Conservation (phyloP, 2,329 filamentous ascomycete genomes). For the Claviceps pazoutovae region DNA sequence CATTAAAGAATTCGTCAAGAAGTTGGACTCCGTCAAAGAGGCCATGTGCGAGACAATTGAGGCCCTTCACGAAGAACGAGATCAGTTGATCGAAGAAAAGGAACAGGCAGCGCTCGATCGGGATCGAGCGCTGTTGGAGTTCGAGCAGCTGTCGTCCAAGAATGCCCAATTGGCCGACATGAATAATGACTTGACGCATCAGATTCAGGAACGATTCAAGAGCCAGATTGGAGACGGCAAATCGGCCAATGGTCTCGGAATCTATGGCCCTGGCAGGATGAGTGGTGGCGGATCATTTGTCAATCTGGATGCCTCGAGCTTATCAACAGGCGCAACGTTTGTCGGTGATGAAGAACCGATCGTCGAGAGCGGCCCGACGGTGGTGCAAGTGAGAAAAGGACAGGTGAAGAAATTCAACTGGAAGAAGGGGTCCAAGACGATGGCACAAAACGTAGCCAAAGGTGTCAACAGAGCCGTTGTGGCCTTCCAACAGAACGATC, state of each 20-base stretch:
- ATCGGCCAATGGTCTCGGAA: conserved; percentile 40
- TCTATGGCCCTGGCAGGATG: conserved; percentile 37
- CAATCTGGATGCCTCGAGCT: conserved; percentile 38
- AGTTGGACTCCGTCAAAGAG: conserved; percentile 47
- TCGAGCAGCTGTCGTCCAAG: conserved; percentile 86
- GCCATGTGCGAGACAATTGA: conserved; percentile 44
- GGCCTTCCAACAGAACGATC: conserved; percentile 47
- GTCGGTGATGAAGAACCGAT: conserved; percentile 54
- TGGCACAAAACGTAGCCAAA: conserved; percentile 89
- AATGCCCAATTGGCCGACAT: conserved; percentile 88
- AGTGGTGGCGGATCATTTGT: conserved; percentile 35
- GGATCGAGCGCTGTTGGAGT: conserved; percentile 87
- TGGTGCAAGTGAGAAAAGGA: conserved; percentile 88
- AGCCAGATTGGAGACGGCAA: conserved; percentile 47
- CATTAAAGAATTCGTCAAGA: conserved; percentile 81
- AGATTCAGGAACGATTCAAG: conserved; percentile 88
- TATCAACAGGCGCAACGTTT: conserved; percentile 44
- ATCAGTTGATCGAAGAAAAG: conserved; percentile 74
- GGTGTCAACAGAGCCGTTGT: conserved; percentile 86
- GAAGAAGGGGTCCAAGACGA: conserved; percentile 90
- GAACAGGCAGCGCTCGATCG: conserved; percentile 70
- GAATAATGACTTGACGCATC: conserved; percentile 89
- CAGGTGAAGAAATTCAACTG: conserved; percentile 96
- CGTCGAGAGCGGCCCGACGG: conserved; percentile 66
- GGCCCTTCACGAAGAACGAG: conserved; percentile 54